Base-by-base conservation (phyloP, 2,329 filamentous ascomycete species). In the Cercospora sojina region DNA sequence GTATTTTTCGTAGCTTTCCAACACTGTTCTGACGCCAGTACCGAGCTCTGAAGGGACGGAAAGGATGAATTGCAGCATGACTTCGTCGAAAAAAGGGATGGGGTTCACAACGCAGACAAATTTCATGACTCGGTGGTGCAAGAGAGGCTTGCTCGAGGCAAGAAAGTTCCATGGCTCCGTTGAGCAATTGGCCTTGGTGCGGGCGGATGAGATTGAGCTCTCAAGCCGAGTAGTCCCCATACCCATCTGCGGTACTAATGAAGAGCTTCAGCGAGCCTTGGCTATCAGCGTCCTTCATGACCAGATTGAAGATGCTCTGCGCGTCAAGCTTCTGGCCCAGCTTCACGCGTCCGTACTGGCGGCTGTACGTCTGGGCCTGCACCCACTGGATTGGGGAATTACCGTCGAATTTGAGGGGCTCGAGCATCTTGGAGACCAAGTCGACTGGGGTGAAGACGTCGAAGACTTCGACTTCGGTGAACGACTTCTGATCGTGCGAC, bases 391-490 rank as follows among this genome's bases (percentile, higher is more conserved):
- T 16, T 12, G 32, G 12, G 7, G 18, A 35, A 12, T 9, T 18
- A 0, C 13, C 55, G 12, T 59, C 41, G 3, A 59, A 10, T 13
- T 23, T 41, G 20, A 59, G 32, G 4, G 32, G 18, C 2, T 9
- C 3, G 35, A 47, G 35, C 5, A 59, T 59, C n/a, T 10, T 41
- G 12, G 8, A 12, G 4, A 38, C 10, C 25, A 64, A 41, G 3
- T 1, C 12, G 12, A 47, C 62, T 13, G 18, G 16, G 12, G 12
- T 55, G 8, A 55, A 18, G 10, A 56, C 5, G 16, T 35, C 47
- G 6, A 13, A 18, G 6, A 65, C 57, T 1, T 65, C 58, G 2
- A 65, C 57, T 10, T 65, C 64, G 20, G 10, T 5, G 35, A 61
- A 61, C 1, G 51, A 29, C 5, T 51, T 12, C 23, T 60, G 20